Percentiles rank a stretch among this genome's conserved stretches.
phyloP scores from a whole-genome alignment of 192 early-diverging fungal genomes.

The Mortierella alpina region DNA sequence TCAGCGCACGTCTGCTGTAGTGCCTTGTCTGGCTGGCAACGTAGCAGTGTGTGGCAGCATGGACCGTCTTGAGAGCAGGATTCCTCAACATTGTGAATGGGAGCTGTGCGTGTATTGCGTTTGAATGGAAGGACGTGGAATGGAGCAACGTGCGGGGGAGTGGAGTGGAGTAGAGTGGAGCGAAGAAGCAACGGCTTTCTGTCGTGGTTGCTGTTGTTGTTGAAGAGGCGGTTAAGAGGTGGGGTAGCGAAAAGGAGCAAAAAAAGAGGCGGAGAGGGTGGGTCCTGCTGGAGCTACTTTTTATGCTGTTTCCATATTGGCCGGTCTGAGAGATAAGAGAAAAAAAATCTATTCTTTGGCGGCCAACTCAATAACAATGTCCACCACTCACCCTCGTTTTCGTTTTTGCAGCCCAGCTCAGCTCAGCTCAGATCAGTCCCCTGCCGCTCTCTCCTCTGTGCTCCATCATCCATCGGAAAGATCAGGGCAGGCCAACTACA shows the following conservation, averaged over 20 bases:
- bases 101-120: not conserved
- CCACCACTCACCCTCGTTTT: too few species aligned
- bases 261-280: not conserved
- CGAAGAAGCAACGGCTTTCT: not conserved
- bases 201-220: not conserved
- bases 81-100: constrained; percentile 43
- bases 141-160: not conserved
- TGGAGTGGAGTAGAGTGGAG: constrained; percentile 2
- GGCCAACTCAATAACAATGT: too few species aligned
- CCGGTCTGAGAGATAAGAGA: too few species aligned
- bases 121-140: constrained; percentile 1
- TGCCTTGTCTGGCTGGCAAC: constrained; percentile 30
- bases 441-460: too few species aligned
- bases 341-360: too few species aligned
- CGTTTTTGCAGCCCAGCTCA: too few species aligned
- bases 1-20: constrained; percentile 48
- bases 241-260: not conserved
- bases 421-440: too few species aligned
- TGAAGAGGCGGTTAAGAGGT: not conserved
- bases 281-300: not conserved
- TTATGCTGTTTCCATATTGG: not conserved
- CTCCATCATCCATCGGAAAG: too few species aligned
- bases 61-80: constrained; percentile 48
- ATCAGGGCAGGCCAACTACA: too few species aligned
- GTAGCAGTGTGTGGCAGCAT: constrained; percentile 39